Evolutionary conservation across 768 basidiomycete species (phyloP).

Genomic region (Neoboletus subvelutipes): DNA sequence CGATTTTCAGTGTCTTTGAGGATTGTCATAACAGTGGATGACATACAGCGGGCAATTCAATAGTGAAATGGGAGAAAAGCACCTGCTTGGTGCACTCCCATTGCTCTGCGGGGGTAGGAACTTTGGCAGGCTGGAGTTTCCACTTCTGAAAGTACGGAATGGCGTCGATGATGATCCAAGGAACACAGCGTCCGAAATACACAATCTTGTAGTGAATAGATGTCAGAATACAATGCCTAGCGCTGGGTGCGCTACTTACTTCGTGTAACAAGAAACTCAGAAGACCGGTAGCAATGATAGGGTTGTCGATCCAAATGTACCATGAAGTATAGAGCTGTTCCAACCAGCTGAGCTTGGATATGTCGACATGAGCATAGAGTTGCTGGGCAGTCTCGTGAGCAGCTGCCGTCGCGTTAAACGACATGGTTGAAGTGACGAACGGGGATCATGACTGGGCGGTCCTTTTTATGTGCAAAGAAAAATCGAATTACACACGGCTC

Average conservation of each 20-base stretch:
- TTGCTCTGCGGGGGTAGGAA: constrained; percentile 79
- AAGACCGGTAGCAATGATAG: constrained; percentile 88
- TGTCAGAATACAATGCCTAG: not conserved
- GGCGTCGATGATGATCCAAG: constrained; percentile 93
- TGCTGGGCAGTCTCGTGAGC: constrained; percentile 34
- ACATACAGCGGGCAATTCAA: constrained; percentile 86
- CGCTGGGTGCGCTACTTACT: constrained; percentile 44
- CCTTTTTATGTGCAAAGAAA: constrained; percentile 12
- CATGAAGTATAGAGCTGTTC: constrained; percentile 84
- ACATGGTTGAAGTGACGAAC: constrained; percentile 34
- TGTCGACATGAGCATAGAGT: constrained; percentile 60
- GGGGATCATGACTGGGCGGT: not conserved
- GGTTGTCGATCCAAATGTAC: constrained; percentile 87
- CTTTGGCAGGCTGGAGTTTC: constrained; percentile 89
- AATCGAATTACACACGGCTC: constrained; percentile 8
- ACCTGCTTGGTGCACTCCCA: constrained; percentile 97
- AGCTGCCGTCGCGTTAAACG: constrained; percentile 41
- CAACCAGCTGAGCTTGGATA: constrained; percentile 60
- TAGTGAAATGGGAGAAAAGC: constrained; percentile 91
- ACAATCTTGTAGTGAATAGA: constrained; percentile 58
- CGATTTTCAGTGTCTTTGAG: not conserved
- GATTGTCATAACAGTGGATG: too few relatives aligned
- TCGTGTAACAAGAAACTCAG: constrained; percentile 94
- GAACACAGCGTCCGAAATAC: constrained; percentile 93
- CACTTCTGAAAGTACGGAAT: constrained; percentile 92